These are phyloP conservation scores for Lobosporangium transversale DNA, from an alignment of 192 early-diverging fungal species.

Conservation along the genomic window DNA sequence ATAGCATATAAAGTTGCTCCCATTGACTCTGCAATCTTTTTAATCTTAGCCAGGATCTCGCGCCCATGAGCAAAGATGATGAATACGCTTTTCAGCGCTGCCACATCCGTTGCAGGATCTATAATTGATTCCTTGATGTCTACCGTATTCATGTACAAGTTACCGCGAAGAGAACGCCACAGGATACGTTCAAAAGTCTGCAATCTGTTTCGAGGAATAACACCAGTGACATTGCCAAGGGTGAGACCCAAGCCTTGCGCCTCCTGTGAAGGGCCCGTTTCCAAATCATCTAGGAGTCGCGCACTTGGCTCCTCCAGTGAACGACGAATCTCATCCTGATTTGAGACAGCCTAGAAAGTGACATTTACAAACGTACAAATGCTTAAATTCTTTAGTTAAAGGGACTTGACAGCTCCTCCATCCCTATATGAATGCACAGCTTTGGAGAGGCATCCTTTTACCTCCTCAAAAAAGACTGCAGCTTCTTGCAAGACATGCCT, in stretches of 20 bases:
- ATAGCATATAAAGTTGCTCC: slow-evolving; percentile 95
- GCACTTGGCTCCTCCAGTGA: slow-evolving; percentile 63
- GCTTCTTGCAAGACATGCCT: slow-evolving; percentile 92
- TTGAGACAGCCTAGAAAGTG: slow-evolving; percentile 45
- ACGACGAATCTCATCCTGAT: slow-evolving; percentile 56
- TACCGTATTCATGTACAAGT: slow-evolving; percentile 93
- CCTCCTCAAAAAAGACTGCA: slow-evolving; percentile 81
- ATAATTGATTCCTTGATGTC: slow-evolving; percentile 92
- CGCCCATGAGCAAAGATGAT: slow-evolving; percentile 97
- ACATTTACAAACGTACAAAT: too few species aligned
- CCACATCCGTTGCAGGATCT: slow-evolving; percentile 88
- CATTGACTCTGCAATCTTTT: slow-evolving; percentile 92
- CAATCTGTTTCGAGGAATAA: slow-evolving; percentile 85
- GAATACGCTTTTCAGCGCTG: slow-evolving; percentile 95
- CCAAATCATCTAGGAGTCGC: slow-evolving; percentile 72
- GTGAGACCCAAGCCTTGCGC: slow-evolving; percentile 55
- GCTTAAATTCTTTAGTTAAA: too few species aligned
- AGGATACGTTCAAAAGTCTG: slow-evolving; percentile 94
- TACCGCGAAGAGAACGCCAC: slow-evolving; percentile 97
- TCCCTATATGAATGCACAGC: too few species aligned
- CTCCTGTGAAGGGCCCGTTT: slow-evolving; percentile 47
- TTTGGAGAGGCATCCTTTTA: too few species aligned
- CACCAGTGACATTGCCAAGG: slow-evolving; percentile 93
- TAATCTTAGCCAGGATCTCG: slow-evolving; percentile 88
- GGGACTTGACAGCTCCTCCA: too few species aligned